Evolutionary conservation across 2,329 filamentous ascomycete genomes (phyloP), one percentile per base, ranked within the genome.

Genomic region (Colletotrichum noveboracense): DNA sequence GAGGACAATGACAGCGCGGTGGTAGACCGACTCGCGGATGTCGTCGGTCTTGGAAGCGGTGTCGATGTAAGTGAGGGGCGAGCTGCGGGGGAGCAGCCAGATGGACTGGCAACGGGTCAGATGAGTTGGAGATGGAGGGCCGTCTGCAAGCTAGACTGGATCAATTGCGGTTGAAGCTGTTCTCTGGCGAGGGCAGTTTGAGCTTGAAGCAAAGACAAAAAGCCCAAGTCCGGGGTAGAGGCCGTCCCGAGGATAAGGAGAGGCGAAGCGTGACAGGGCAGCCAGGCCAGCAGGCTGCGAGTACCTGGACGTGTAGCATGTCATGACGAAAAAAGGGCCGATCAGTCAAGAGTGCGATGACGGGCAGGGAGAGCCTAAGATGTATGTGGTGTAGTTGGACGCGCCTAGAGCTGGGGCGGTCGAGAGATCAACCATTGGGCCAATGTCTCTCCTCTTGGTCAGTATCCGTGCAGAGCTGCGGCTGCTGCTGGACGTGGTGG

Each of bases 291-390:
- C 32, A 28, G 14, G 43, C 38, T 75, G 69, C 69, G n/a, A 52
- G 43, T 21, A 21, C n/a, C 0, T 13, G 43, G 43, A 18, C 43
- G 55, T 52, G 12, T 28, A 67, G 56, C 65, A 75, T 52, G 73
- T 73, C 73, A 75, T 69, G 64, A 52, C 24, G n/a, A 65, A 73
- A 73, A 73, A 75, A 68, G 73, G 64, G 73, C 73, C 70, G 64
- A 69, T 73, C 62, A 58, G 34, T 14, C 43, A 52, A 4, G 12
- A 21, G 38, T 34, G 43, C 48, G 34, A 68, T 73, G 73, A 73
- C 73, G 64, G 58, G 28, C 56, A 66, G 55, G 55, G 30, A 55
- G 32, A 62, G 38, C 34, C 34, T 12, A 48, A 48, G 43, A 48
- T 48, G 43, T 5, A 48, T 21, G 43, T 48, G 43, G 43, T 48